Base-by-base conservation (phyloP, 2,329 filamentous ascomycete species). In the Arthroderma uncinatum region DNA sequence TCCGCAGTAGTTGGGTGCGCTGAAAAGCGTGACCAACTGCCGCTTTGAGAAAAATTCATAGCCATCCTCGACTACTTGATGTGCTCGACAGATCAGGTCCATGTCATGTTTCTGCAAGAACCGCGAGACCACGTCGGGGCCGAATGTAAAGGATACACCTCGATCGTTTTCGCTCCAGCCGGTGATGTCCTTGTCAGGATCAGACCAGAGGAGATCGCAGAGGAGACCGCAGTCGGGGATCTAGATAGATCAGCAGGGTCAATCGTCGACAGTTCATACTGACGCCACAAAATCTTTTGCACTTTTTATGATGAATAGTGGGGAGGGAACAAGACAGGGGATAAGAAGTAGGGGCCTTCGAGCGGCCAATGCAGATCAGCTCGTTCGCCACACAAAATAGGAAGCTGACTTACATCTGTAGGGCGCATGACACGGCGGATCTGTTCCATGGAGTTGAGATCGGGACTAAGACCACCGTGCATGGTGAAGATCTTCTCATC, bases 401-500 rank as follows among this genome's bases (percentile, higher is more conserved):
- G 19, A 28, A 34, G 55, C 16, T 37, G 44, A 83, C 91, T 79
- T 83, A 97, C 92, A 81, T 98, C 93, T 67, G 93, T 98, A 60
- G 93, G 93, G 68, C 93, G 87, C 91, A 97, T 97, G 65, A 98
- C 92, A 66, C 92, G 87, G 72, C 93, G 89, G 67, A 98, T 98
- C 79, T 98, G 92, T 79, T 98, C 93, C 93, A 98, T 98, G 34
- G 91, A 96, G 81, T 97, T 96, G 64, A 98, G 80, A 72, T 96
- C 93, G 47, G 93, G 93, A 74, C 90, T 96, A 68, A 98, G 78
- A 70, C 93, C 93, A 71, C 93, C 93, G 76, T 98, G 93, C 92
- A 98, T 96, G 70, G 91, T 96, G 79, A 98, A 97, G 71, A 98
- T 98, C 86, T 97, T 98, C 80, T 96, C 93, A 70, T 95, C 92